A percentile compares a stretch with the other conserved stretches of the same genome.
phyloP scores from a whole-genome alignment of 2,329 filamentous ascomycete genomes.

The Exophiala alcalophila region DNA sequence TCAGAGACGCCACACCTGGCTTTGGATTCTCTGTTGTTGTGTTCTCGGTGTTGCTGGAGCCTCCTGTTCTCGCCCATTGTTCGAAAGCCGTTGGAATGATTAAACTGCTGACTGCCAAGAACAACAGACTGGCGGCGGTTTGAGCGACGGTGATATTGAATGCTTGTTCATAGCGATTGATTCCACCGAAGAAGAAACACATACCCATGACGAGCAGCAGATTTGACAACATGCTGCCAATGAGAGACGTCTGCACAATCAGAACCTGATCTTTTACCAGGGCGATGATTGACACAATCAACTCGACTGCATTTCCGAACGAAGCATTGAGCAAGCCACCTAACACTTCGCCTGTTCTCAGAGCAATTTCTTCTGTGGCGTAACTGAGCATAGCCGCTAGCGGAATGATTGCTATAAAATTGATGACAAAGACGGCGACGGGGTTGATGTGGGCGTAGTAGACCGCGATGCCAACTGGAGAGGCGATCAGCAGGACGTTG shows the following conservation, averaged over 20 bases:
- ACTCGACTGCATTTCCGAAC: constrained; percentile 86
- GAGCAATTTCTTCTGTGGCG: constrained; percentile 84
- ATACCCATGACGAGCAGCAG: constrained; percentile 84
- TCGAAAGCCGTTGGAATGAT: constrained; percentile 90
- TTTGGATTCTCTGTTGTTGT: constrained; percentile 23
- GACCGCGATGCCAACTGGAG: constrained; percentile 47
- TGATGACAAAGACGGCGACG: constrained; percentile 75
- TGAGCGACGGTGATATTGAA: constrained; percentile 94
- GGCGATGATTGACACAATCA: constrained; percentile 86
- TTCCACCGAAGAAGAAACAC: constrained; percentile 84
- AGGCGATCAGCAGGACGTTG: constrained; percentile 72
- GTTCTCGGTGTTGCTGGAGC: constrained; percentile 13
- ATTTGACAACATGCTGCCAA: constrained; percentile 89
- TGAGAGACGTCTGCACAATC: constrained; percentile 89
- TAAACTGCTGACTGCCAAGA: constrained; percentile 73
- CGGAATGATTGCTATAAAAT: constrained; percentile 91
- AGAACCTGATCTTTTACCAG: constrained; percentile 69
- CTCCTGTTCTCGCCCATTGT: constrained; percentile 46
- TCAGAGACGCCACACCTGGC: constrained; percentile 25
- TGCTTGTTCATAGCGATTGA: constrained; percentile 74
- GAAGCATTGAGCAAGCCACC: constrained; percentile 87
- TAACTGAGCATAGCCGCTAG: constrained; percentile 82
- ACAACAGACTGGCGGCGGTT: constrained; percentile 77
- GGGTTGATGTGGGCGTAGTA: constrained; percentile 61
- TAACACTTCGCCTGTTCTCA: constrained; percentile 74